Percentiles rank a stretch among this genome's conserved stretches.
These are phyloP conservation scores for Trichophyton schoenleinii DNA, from an alignment of 2,329 filamentous ascomycete genomes.

Conservation along the genomic window DNA sequence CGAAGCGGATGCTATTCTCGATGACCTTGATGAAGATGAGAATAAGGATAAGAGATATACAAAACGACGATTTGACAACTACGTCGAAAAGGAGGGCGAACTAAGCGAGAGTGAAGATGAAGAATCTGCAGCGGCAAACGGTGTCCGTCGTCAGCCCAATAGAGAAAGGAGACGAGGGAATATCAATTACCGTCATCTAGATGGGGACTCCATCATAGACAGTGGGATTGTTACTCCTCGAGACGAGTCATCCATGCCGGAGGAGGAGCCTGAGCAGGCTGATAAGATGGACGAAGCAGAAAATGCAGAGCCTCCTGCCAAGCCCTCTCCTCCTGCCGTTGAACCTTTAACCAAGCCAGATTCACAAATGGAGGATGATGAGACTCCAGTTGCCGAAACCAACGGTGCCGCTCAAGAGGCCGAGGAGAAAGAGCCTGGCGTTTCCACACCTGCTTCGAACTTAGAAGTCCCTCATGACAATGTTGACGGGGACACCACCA, in stretches of 20 bases:
- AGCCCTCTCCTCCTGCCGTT: slow-evolving; percentile 20
- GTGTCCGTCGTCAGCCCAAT: slow-evolving; percentile 48
- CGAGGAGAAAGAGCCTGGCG: slow-evolving; percentile 21
- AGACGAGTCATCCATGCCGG: slow-evolving; percentile 31
- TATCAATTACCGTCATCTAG: slow-evolving; percentile 48
- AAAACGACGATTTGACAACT: slow-evolving; percentile 69
- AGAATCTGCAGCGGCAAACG: slow-evolving; percentile 57
- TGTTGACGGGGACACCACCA: slow-evolving; percentile 21
- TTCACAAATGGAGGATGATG: slow-evolving; percentile 19
- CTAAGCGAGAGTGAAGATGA: slow-evolving; percentile 84
- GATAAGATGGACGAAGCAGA: slow-evolving; percentile 31
- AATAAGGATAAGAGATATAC: slow-evolving; percentile 76
- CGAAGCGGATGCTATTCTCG: slow-evolving; percentile 51
- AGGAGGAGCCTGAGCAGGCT: slow-evolving; percentile 33
- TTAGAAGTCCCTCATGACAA: slow-evolving; percentile 19
- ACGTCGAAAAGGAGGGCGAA: slow-evolving; percentile 63
- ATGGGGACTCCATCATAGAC: slow-evolving; percentile 43
- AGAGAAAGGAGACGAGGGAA: slow-evolving; percentile 43
- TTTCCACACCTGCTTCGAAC: slow-evolving; percentile 21
- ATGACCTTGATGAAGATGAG: slow-evolving; percentile 68
- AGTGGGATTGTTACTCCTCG: slow-evolving; percentile 39
- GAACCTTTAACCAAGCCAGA: slow-evolving; percentile 17
- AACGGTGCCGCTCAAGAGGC: slow-evolving; percentile 18
- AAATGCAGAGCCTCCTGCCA: slow-evolving; percentile 23
- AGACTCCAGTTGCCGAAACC: slow-evolving; percentile 22